A percentile compares a stretch with the other conserved stretches of the same genome.
Evolutionary conservation across 2,329 filamentous ascomycete species (phyloP).

Genomic region (Apiospora marii): DNA sequence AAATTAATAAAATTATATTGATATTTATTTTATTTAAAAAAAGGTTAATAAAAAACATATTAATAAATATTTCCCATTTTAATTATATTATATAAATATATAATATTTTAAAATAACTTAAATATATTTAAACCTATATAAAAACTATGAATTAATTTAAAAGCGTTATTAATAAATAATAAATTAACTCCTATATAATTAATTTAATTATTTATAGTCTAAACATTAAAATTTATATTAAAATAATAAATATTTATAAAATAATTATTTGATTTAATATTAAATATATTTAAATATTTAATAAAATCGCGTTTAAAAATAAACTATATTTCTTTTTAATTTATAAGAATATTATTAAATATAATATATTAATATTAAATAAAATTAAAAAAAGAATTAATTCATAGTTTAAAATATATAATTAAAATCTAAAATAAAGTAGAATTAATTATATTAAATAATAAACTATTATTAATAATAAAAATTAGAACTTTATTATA

Average conservation of each 20-base stretch:
- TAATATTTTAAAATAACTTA: not conserved
- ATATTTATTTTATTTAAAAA: not conserved
- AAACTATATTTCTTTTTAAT: not conserved
- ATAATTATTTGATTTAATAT: not conserved
- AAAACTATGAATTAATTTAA: conserved; percentile 31
- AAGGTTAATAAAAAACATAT: not conserved
- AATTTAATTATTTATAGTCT: conserved; percentile 29
- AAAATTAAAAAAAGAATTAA: not conserved
- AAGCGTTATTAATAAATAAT: conserved; percentile 26
- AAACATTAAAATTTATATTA: not conserved
- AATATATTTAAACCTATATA: conserved; percentile 11
- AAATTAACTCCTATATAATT: conserved; percentile 21
- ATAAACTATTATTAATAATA: not conserved
- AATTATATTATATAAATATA: not conserved
- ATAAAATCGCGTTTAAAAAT: not conserved
- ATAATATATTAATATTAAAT: not conserved
- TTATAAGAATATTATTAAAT: not conserved
- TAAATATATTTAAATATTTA: not conserved
- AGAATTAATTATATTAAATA: not conserved
- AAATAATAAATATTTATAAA: not conserved
- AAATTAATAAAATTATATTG: not conserved
- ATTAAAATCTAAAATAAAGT: not conserved
- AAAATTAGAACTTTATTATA: not conserved
- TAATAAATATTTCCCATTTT: not conserved
- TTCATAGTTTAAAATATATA: not conserved